Base-by-base conservation (phyloP, 441 rosid species). In the Rhodomyrtus psidioides region DNA sequence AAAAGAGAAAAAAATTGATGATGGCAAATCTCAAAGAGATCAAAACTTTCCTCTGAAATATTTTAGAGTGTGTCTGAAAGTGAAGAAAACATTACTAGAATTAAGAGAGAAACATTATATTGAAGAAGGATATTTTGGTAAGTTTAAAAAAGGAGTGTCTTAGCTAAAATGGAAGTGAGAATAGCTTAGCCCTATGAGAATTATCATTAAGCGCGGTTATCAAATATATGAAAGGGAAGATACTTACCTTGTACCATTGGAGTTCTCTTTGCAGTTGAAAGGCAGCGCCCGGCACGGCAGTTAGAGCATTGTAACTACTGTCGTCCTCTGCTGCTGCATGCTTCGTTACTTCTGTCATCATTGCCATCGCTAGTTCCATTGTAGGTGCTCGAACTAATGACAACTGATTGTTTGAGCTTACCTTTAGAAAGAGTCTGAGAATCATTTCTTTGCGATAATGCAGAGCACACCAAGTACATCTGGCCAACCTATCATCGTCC, bases 401-500 rank as follows among this genome's bases (percentile, higher is more conserved):
- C 28, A 27, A 14, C 21, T 59, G 39, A 59, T 15, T 7, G 39
- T 19, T 27, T 7, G 70, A 59, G 21, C 39, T 27, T 59, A 3
- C 17, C 19, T 59, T 59, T 21, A 59, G 3, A 27, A 59, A 59
- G 39, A 59, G 39, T 7, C 9, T 1, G 5, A 59, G 9, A 27
- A 0, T 59, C 9, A 10, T 59, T 59, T 14, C 34, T 59, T 15
- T 21, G 9, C 70, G 70, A 27, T 0, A 6, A 5, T 1, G 10
- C 21, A 59, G 4, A 7, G 70, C 70, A 1, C 0, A 1, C 9
- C 7, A 8, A 3, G 1, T 2, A 44, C 7, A 9, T 6, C 1
- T 0, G 0, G 1, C 6, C 21, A 59, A 27, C 0, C 2, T 59
- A 8, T 7, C 0, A 3, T 28, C 2, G 14, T 2, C 0, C 15